Percentiles rank a stretch among this genome's conserved stretches.
phyloP scores from a whole-genome alignment of 192 early-diverging fungal species.

The Coemansia sp. region DNA sequence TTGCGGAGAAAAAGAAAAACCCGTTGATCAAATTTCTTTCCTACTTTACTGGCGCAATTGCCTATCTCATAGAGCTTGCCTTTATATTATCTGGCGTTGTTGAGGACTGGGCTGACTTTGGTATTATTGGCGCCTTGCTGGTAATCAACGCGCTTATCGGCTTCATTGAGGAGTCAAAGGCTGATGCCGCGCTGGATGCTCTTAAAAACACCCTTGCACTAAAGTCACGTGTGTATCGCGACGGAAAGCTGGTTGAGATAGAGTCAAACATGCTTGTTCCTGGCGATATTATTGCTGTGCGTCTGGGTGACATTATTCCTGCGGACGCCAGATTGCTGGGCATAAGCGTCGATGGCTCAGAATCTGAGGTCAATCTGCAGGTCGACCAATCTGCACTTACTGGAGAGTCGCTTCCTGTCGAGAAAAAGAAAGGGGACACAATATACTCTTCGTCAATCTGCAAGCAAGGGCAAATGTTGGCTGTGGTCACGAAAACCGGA shows the following conservation, averaged over 20 bases:
- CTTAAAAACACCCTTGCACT: constrained; percentile 91
- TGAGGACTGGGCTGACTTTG: constrained; percentile 79
- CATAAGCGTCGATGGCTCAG: constrained; percentile 74
- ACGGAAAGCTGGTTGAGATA: constrained; percentile 72
- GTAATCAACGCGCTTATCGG: constrained; percentile 91
- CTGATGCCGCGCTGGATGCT: constrained; percentile 90
- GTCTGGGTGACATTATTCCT: constrained; percentile 93
- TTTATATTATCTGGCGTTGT: constrained; percentile 78
- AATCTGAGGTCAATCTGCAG: constrained; percentile 73
- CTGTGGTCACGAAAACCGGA: constrained; percentile 91
- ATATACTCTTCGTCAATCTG: constrained; percentile 92
- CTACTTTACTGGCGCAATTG: constrained; percentile 89
- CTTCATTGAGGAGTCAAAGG: constrained; percentile 91
- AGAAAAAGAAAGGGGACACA: constrained; percentile 76
- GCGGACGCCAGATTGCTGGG: constrained; percentile 85
- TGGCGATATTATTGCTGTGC: constrained; percentile 87
- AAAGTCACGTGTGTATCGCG: constrained; percentile 78
- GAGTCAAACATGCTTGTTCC: constrained; percentile 80
- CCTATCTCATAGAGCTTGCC: constrained; percentile 87
- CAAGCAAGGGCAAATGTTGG: constrained; percentile 94
- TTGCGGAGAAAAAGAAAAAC: constrained; percentile 82
- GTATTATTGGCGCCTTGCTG: constrained; percentile 76
- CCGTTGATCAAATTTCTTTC: constrained; percentile 81
- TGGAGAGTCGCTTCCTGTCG: constrained; percentile 89
- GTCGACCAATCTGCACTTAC: constrained; percentile 95